Evolutionary conservation across 208 protist genomes (phyloP), one percentile per base, ranked within the genome.

Genomic region (Trypanosoma avium): DNA sequence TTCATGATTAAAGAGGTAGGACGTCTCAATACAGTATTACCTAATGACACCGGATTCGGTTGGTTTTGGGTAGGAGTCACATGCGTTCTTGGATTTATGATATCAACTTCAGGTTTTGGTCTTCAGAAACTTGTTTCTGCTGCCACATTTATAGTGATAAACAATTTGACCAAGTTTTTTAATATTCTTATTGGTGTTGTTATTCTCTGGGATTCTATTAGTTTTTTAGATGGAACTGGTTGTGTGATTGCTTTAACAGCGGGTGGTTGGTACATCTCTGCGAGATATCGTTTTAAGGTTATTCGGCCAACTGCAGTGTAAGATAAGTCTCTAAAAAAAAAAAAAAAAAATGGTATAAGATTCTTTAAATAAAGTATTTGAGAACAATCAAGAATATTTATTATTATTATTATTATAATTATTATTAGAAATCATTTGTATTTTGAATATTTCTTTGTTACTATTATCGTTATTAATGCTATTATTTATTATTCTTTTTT

Each of bases 41-140:
- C 43, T 19, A 19, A 2, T 17, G 68, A 76, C 0, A 43, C 49
- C 15, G 29, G 27, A 35, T 13, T 55, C 52, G 61, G 52, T 50
- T 79, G 73, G 73, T 63, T 65, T 56, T 58, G 56, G 58, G 65
- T 79, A 35, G 54, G 67, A 22, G 7, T 61, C 13, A 79, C 61
- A 4, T 79, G 68, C 45, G 22, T 64, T 22, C 32, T 63, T 30
- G 67, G 73, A 8, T 79, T 76, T 45, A 76, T 75, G 68, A 75
- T 79, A 22, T 68, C 66, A 46, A 79, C 69, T 13, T 71, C 52
- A 19, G 73, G 73, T 17, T 79, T 79, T 43, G 69, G 61, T 26
- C 61, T 76, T 48, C 69, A 77, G 42, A 79, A 79, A 40, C 69
- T 79, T 36, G 73, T 79, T 10, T 79, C 73, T 29, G 73, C 68